phyloP scores from a whole-genome alignment of 805 yeast species.

The Saccharomyces paradoxus region DNA sequence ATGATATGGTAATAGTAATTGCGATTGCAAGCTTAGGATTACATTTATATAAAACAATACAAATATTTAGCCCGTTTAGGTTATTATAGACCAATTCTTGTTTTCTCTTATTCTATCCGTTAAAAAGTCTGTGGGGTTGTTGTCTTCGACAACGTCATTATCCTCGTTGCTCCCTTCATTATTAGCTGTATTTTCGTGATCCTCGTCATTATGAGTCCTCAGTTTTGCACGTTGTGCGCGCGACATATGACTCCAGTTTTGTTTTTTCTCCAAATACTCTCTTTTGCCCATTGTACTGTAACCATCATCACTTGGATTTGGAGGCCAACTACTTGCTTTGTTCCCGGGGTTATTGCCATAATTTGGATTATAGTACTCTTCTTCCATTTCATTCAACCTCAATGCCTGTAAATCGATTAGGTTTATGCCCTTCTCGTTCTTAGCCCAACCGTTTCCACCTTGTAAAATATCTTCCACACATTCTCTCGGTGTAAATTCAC shows the following conservation, averaged over 20 bases:
- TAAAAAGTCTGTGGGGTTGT: conserved; percentile 3
- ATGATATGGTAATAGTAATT: neutral
- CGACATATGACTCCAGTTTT: conserved; percentile 12
- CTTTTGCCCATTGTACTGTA: conserved; percentile 22
- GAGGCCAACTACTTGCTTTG: conserved; percentile 1
- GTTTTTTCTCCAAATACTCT: conserved; percentile 23
- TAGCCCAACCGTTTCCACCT: conserved; percentile 63
- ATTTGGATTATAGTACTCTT: conserved; percentile 9
- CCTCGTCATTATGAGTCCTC: conserved; percentile 6
- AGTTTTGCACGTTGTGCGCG: conserved; percentile 6
- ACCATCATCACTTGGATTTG: conserved; percentile 4
- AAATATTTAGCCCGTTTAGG: neutral
- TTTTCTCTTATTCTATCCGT: conserved; percentile 16
- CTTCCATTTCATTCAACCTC: conserved; percentile 21
- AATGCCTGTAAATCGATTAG: conserved; percentile 28
- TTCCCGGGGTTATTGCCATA: neutral
- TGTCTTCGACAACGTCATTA: neutral
- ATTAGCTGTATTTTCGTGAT: neutral
- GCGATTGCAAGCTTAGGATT: neutral
- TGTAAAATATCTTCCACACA: conserved; percentile 68
- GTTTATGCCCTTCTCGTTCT: conserved; percentile 31
- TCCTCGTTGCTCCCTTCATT: neutral
- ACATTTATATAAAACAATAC: neutral
- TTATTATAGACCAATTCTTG: conserved; percentile 25
- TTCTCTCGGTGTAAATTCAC: conserved; percentile 58